Evolutionary conservation across 2,329 filamentous ascomycete species (phyloP).

Genomic region (Seiridium cupressi): DNA sequence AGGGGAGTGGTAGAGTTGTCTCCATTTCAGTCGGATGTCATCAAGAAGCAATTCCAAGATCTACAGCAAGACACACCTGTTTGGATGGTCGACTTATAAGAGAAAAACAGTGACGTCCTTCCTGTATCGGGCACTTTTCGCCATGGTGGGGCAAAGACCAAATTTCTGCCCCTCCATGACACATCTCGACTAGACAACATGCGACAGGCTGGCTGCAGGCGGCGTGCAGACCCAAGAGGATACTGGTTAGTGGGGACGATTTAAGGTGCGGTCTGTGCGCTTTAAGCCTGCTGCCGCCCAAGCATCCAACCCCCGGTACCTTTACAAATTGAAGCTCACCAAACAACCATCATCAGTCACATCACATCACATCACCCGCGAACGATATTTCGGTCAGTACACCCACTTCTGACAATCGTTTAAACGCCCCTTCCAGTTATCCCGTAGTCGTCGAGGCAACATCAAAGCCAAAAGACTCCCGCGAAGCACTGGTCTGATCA

Average conservation of each 20-base stretch:
- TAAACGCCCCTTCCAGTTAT: too few relatives aligned
- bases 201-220: not conserved
- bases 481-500: too few relatives aligned
- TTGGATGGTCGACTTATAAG: not conserved
- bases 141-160: constrained; percentile 5
- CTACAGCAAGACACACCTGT: not conserved
- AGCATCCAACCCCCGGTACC: too few relatives aligned
- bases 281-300: too few relatives aligned
- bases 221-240: too few relatives aligned
- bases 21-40: constrained; percentile 45
- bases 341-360: too few relatives aligned
- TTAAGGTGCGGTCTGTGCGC: constrained; percentile 36
- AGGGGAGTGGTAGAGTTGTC: constrained; percentile 62
- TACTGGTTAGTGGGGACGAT: not conserved
- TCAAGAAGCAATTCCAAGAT: not conserved
- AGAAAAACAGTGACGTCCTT: constrained; percentile 1
- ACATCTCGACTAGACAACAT: not conserved
- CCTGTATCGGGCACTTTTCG: constrained; percentile 1
- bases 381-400: too few relatives aligned
- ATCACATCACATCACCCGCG: too few relatives aligned
- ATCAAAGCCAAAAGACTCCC: too few relatives aligned
- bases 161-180: constrained; percentile 7
- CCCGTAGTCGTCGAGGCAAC: too few relatives aligned
- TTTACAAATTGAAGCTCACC: too few relatives aligned
- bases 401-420: too few relatives aligned